phyloP scores from a whole-genome alignment of 306 rosid genomes.

The Cyclanthera cordifolia region DNA sequence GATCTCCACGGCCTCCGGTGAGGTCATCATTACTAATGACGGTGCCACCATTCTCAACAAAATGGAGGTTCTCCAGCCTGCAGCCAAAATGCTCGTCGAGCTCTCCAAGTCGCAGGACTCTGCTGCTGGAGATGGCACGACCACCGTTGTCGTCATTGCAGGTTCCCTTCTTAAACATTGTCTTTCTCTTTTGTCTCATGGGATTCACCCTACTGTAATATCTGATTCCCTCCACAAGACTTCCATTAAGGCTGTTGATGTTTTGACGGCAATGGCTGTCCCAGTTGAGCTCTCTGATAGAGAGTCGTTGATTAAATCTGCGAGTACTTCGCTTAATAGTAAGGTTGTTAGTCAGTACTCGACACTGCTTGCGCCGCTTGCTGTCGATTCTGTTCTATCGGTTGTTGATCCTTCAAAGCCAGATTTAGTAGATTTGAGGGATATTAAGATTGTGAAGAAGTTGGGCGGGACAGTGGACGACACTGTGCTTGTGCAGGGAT shows the following conservation, averaged over 20 bases:
- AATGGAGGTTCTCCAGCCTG: constrained; percentile 96
- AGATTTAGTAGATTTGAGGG: constrained; percentile 73
- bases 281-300: constrained; percentile 85
- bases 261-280: constrained; percentile 85
- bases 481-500: constrained; percentile 61
- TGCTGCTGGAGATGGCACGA: constrained; percentile 91
- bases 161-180: constrained; percentile 69
- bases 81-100: constrained; percentile 95
- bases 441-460: constrained; percentile 83
- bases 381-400: constrained; percentile 73
- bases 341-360: constrained; percentile 97
- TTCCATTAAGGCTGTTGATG: constrained; percentile 61
- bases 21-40: constrained; percentile 92
- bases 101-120: constrained; percentile 90
- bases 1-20: constrained; percentile 83
- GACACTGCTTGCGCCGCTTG: constrained; percentile 74
- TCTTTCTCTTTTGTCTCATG: constrained; percentile 57
- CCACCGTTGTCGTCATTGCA: constrained; percentile 87
- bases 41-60: constrained; percentile 97
- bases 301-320: constrained; percentile 72
- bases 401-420: constrained; percentile 59
- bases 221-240: constrained; percentile 80
- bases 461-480: constrained; percentile 91
- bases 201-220: constrained; percentile 79
- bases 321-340: constrained; percentile 82